Percentiles rank a stretch among this genome's conserved stretches.
These are phyloP conservation scores for Didymella pomorum DNA, from an alignment of 2,329 filamentous ascomycete species.

Conservation along the genomic window DNA sequence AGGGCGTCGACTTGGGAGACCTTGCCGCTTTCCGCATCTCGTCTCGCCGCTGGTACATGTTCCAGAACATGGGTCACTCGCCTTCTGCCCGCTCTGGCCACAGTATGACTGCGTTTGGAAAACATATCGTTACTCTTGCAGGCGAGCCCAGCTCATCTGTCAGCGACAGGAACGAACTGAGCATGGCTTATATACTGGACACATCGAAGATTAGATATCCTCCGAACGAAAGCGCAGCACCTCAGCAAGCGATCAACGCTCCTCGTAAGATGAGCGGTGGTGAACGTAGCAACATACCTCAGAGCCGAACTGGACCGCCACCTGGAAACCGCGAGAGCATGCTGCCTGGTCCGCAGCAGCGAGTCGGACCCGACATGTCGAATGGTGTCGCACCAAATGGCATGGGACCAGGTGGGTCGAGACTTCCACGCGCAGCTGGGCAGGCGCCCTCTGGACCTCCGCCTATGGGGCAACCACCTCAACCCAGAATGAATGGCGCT, in stretches of 20 bases:
- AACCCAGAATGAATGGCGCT: slow-evolving; percentile 59
- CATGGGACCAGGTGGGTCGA: slow-evolving; percentile 56
- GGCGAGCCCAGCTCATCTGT: slow-evolving; percentile 92
- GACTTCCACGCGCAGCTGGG: slow-evolving; percentile 67
- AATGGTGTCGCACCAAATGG: slow-evolving; percentile 39
- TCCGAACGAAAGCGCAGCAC: slow-evolving; percentile 66
- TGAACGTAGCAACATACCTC: slow-evolving; percentile 54
- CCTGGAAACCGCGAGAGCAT: slow-evolving; percentile 55
- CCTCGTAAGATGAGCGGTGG: slow-evolving; percentile 58
- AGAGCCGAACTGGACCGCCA: slow-evolving; percentile 43
- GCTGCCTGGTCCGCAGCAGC: slow-evolving; percentile 40
- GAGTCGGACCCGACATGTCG: slow-evolving; percentile 49
- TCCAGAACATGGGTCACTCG: slow-evolving; percentile 98
- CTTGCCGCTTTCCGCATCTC: slow-evolving; percentile 84
- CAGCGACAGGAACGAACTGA: slow-evolving; percentile 81
- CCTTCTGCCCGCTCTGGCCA: slow-evolving; percentile 93
- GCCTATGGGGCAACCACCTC: slow-evolving; percentile 69
- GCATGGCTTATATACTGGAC: slow-evolving; percentile 89
- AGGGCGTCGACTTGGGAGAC: slow-evolving; percentile 90
- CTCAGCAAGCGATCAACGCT: slow-evolving; percentile 38
- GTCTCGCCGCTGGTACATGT: slow-evolving; percentile 95
- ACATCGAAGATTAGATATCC: slow-evolving; percentile 97
- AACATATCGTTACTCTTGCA: slow-evolving; percentile 89
- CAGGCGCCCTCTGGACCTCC: slow-evolving; percentile 70
- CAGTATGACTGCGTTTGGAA: slow-evolving; percentile 95